Base-by-base conservation (phyloP, 2,329 filamentous ascomycete species). In the Ascochyta viciae-villosae region DNA sequence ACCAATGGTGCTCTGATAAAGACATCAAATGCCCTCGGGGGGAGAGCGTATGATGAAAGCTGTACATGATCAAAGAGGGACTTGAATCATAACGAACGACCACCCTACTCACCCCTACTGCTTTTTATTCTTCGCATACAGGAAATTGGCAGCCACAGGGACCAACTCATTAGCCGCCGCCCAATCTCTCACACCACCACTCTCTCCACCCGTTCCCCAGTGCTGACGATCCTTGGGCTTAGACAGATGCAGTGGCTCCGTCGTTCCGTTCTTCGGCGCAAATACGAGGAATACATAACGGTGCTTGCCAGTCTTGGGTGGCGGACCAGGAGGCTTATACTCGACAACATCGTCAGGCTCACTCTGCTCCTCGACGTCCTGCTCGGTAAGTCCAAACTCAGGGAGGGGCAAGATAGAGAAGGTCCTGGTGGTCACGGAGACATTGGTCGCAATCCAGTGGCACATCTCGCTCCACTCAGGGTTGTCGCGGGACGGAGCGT, bases 391-490 rank as follows among this genome's bases (percentile, higher is more conserved):
- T 4, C 50, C 57, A 40, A 62, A 59, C 31, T 76, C 55, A 3
- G 67, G 64, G 2, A 77, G 53, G 0, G 70, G 67, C 3, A 70
- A 55, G 19, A 69, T 67, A 3, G 65, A 67, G 45, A 65, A 62
- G 0, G 58, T 63, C 3, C 60, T 53, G 23, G 54, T 40, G 0
- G 65, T 63, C 3, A 78, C 48, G 1, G 69, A 63, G 6, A 79
- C 63, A 24, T 76, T 74, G 8, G 77, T 71, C 1, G 73, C 73
- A 46, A 82, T 77, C 83, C 83, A 86, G 66, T 86, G 84, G 64
- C 83, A 86, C 72, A 86, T 81, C 58, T 87, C 81, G 19, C 76
- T 78, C 82, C 82, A 85, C 50, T 82, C 76, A 1, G 83, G 83
- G 57, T 86, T 69, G 1, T 80, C 72, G 39, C 80, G 78, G 8